Evolutionary conservation across 208 protist genomes (phyloP).

Genomic region (Leishmania arabica): DNA sequence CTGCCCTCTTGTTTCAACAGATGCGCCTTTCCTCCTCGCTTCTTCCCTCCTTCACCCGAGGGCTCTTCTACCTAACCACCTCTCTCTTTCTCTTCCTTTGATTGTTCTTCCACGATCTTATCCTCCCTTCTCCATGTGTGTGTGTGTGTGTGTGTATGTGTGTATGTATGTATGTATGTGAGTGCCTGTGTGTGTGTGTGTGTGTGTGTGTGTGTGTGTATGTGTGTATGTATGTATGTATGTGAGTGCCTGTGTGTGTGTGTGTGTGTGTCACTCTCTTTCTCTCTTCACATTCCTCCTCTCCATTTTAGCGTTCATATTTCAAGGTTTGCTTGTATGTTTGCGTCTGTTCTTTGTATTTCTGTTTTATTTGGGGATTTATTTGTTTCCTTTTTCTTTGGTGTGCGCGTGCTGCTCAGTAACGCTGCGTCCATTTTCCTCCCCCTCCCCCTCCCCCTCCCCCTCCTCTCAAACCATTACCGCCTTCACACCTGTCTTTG

Average conservation of each 20-base stretch:
- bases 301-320: constrained; percentile 6
- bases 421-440: not conserved
- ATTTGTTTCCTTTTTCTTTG: not conserved
- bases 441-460: not conserved
- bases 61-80: not conserved
- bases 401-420: not conserved
- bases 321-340: not conserved
- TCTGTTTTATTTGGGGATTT: not conserved
- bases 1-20: not conserved
- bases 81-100: not conserved
- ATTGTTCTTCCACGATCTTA: not conserved
- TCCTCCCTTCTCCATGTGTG: constrained; percentile 3
- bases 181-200: too few relatives aligned
- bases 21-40: not conserved
- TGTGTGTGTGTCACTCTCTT: not conserved
- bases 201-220: not conserved
- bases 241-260: too few relatives aligned
- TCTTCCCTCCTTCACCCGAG: not conserved
- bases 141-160: not conserved
- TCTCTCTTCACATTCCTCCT: not conserved
- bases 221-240: too few relatives aligned
- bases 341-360: not conserved
- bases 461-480: not conserved
- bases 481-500: not conserved
- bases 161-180: too few relatives aligned